phyloP scores from a whole-genome alignment of 1,284 basidiomycete genomes.

The Cutaneotrichosporon spelunceum region DNA sequence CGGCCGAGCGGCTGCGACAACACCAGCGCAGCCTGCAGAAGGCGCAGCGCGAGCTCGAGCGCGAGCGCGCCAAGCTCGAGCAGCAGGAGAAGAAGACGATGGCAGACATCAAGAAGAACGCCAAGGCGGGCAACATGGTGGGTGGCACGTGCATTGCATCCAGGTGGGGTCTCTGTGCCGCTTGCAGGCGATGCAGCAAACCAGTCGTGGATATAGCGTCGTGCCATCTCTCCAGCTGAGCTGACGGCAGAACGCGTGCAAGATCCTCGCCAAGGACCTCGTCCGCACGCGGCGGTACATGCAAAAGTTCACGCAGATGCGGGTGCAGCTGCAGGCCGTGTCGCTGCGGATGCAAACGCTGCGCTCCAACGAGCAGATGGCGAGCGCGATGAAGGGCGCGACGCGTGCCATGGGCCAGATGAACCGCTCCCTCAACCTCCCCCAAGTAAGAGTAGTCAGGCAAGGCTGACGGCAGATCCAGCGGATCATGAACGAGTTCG shows the following conservation, averaged over 20 bases:
- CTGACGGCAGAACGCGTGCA: slow-evolving; percentile 78
- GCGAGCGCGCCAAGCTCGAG: slow-evolving; percentile 91
- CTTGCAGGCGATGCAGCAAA: no score
- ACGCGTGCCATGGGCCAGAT: slow-evolving; percentile 98
- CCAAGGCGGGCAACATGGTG: slow-evolving; percentile 93
- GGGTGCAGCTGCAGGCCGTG: slow-evolving; percentile 95
- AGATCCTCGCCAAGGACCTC: slow-evolving; percentile 98
- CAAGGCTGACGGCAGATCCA: slow-evolving; percentile 63
- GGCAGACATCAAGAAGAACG: slow-evolving; percentile 92
- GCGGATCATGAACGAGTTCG: slow-evolving; percentile 96
- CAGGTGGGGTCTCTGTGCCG: no score
- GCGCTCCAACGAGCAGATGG: slow-evolving; percentile 98
- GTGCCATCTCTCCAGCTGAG: neutral
- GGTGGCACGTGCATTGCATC: no score
- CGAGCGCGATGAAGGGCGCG: slow-evolving; percentile 97
- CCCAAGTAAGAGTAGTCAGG: slow-evolving; percentile 51
- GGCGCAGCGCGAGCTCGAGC: slow-evolving; percentile 93
- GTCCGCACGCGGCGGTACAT: slow-evolving; percentile 92
- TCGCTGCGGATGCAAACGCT: slow-evolving; percentile 93
- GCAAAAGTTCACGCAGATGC: slow-evolving; percentile 99
- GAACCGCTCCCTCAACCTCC: slow-evolving; percentile 93
- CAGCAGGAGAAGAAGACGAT: slow-evolving; percentile 92
- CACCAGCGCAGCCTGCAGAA: slow-evolving; percentile 94
- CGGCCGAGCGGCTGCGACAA: slow-evolving; percentile 91
- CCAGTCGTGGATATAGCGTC: no score